Evolutionary conservation across 192 early-diverging fungal species (phyloP), one percentile per base, ranked within the genome.

Genomic region (Nowakowskiella sp.): DNA sequence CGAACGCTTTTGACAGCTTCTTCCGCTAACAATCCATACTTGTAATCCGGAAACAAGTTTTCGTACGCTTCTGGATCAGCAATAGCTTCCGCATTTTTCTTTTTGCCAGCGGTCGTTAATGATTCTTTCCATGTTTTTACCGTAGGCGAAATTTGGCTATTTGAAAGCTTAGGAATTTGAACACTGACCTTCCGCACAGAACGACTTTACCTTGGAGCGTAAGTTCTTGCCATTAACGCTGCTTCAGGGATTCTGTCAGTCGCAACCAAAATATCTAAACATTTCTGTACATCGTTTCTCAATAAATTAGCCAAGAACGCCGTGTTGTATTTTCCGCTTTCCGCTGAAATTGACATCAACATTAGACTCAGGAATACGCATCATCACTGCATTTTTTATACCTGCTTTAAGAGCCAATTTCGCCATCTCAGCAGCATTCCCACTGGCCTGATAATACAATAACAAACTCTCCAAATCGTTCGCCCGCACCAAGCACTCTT

Each of bases 211-310:
- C 60, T 76, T 8, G 96, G 96, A 42, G 84, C 61, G 60, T 95
- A 89, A 0, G 96, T 84, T 36, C 89, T 77, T 1, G 92, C 92
- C 67, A 96, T 81, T 64, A 95, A 77, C 23, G 94, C 92, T 0
- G 96, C 96, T 64, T 99, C 96, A 5, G 94, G 86, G 29, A 91
- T 75, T 43, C 96, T 87, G 26, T 90, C 85, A 27, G 90, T 89
- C 45, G 81, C 71, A 44, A 91, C 70, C 36, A 99, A 70, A n/a
- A 97, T 69, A 10, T 88, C 88, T 43, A 94, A 80, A 54, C 90
- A 90, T 31, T 89, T 77, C 50, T 91, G 82, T 19, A 87, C 61
- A 28, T 85, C 73, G 34, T 85, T 84, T 22, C 87, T 70, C 47
- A 83, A 61, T 56, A 89, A 77, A 64, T 84, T 80, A 62, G 86